Base-by-base conservation (phyloP, 2,329 filamentous ascomycete genomes). In the Plenodomus lindquistii region DNA sequence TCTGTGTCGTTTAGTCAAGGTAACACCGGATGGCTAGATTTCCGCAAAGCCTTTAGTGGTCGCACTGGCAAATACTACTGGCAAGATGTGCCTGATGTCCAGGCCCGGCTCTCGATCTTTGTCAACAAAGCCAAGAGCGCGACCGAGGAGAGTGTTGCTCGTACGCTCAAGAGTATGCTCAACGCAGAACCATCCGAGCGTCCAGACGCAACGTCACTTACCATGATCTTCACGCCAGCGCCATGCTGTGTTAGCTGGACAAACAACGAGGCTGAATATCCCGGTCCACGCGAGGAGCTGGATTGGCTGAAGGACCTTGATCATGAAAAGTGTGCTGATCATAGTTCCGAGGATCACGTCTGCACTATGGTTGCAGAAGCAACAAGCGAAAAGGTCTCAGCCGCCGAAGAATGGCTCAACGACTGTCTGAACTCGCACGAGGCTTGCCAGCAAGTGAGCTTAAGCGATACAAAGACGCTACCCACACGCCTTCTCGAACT, bases 221-320 rank as follows among this genome's bases (percentile, higher is more conserved):
- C 67, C 6, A 53, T 66, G 53, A 54, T 60, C 34, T 72, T 71
- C 43, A 66, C 63, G 13, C 69, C 69, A 22, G 67, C 65, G n/a
- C 61, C 66, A 36, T 72, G 69, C 52, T 72, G 69, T 54, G 61
- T 71, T 31, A 62, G 56, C 49, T 72, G 69, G 69, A 59, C 69
- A 3, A 71, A 71, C 44, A 62, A 68, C 27, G 63, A 67, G 24
- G 61, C 50, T 7, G 49, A 55, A 6, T 71, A 64, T 53, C 69
- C 69, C 24, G 62, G 65, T n/a, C 67, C 68, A 3, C 41, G 50
- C 19, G 66, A 70, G 47, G 69, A 72, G 50, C 50, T 65, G 3
- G 37, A 52, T 36, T 58, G 47, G 15, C 62, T 63, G 41, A 62
- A 70, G 37, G 57, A 52, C 44, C 55, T 69, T 19, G 46, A 54